Conservation (phyloP, 75 land plant species). For the Selaginella tamariscina region DNA sequence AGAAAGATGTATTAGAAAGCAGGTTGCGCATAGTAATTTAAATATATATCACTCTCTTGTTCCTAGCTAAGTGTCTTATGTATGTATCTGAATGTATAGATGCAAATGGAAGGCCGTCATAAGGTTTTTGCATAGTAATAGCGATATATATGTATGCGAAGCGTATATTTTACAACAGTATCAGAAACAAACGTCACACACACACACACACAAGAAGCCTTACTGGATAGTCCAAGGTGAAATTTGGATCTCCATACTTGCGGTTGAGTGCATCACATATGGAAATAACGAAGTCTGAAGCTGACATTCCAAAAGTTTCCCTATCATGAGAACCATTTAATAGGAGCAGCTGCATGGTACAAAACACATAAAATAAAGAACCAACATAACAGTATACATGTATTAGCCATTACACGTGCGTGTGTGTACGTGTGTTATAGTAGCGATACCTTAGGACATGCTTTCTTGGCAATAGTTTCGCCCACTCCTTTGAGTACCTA, state of each 20-base stretch:
- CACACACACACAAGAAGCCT: constrained; percentile 3
- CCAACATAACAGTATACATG: too few relatives aligned
- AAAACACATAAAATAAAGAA: neutral
- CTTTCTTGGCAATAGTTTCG: constrained; percentile 54
- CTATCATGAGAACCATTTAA: constrained; percentile 88
- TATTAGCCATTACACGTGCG: neutral
- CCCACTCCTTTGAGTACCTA: constrained; percentile 86
- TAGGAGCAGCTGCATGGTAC: constrained; percentile 51
- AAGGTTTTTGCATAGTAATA: too few relatives aligned
- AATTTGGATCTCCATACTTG: constrained; percentile 19
- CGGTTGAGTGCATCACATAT: constrained; percentile 84
- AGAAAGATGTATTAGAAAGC: constrained; percentile 1
- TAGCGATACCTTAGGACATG: constrained; percentile 53
- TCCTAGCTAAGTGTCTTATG: too few relatives aligned
- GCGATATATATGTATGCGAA: too few relatives aligned
- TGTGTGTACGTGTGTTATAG: neutral
- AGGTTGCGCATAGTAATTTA: too few relatives aligned
- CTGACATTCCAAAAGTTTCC: constrained; percentile 74
- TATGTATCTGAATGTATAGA: too few relatives aligned
- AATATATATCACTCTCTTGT: too few relatives aligned
- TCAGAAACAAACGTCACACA: neutral
- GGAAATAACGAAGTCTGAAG: constrained; percentile 75
- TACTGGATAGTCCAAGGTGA: constrained; percentile 39
- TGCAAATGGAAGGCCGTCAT: neutral
- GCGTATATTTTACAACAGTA: too few relatives aligned